These are phyloP conservation scores for Yamadazyma laniorum DNA, from an alignment of 805 yeast genomes.

Conservation along the genomic window DNA sequence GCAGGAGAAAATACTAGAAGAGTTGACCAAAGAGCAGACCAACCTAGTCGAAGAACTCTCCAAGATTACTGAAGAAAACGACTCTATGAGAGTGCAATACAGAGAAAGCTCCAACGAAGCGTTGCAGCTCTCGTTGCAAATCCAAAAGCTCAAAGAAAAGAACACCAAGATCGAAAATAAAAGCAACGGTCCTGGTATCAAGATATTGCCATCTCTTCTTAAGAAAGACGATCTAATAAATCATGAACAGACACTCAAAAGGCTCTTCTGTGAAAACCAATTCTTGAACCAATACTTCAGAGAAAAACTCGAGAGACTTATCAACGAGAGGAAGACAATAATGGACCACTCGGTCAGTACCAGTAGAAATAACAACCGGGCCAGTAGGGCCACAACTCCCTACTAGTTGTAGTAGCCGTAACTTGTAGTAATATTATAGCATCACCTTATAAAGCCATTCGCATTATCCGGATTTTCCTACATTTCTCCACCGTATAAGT, in stretches of 20 bases:
- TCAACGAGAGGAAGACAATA: conserved; percentile 31
- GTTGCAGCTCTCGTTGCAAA: conserved; percentile 23
- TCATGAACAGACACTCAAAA: conserved; percentile 25
- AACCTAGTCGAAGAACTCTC: conserved; percentile 24
- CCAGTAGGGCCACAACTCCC: conserved; percentile 43
- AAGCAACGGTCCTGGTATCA: conserved; percentile 35
- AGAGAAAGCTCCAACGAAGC: conserved; percentile 36
- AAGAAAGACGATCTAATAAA: conserved; percentile 31
- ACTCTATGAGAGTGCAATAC: conserved; percentile 27
- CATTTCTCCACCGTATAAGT: too few species aligned
- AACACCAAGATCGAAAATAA: conserved; percentile 20
- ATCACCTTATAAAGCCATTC: too few species aligned
- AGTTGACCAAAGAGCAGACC: conserved; percentile 26
- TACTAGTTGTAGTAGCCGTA: conserved; percentile 15
- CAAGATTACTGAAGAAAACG: conserved; percentile 28
- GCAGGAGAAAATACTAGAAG: conserved; percentile 22
- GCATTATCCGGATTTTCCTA: too few species aligned
- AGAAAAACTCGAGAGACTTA: conserved; percentile 33
- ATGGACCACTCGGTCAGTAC: conserved; percentile 29
- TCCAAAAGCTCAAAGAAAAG: conserved; percentile 20
- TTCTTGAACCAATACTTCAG: conserved; percentile 27
- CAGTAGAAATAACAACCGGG: conserved; percentile 32
- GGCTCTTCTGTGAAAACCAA: conserved; percentile 26
- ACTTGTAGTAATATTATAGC: too few species aligned
- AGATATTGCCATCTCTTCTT: conserved; percentile 32